Conservation (phyloP, 2,329 filamentous ascomycete species). For the Aspergillus latus region DNA sequence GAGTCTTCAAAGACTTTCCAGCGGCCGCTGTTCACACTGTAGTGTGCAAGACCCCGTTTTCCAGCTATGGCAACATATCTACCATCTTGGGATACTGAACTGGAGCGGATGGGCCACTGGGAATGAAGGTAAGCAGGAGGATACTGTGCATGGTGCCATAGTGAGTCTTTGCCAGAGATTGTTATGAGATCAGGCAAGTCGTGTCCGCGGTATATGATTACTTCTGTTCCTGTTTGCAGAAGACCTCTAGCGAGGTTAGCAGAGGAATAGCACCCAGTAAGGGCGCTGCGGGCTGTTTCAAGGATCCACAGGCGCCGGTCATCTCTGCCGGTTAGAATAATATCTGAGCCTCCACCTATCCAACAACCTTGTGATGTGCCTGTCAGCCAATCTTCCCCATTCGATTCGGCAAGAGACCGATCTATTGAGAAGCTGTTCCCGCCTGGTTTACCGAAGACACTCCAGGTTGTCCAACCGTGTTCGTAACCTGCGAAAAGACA, state of each 20-base stretch:
- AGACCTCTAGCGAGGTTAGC: conserved; percentile 88
- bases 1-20: conserved; percentile 93
- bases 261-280: conserved; percentile 85
- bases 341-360: conserved; percentile 83
- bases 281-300: conserved; percentile 92
- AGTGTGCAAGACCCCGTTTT: conserved; percentile 85
- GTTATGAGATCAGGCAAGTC: conserved; percentile 87
- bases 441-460: conserved; percentile 89
- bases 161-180: conserved; percentile 83
- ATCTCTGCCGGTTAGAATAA: conserved; percentile 69
- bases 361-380: conserved; percentile 77
- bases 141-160: conserved; percentile 93
- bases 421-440: conserved; percentile 80
- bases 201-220: conserved; percentile 92
- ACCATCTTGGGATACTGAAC: conserved; percentile 86
- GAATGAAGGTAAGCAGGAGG: conserved; percentile 81
- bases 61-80: conserved; percentile 97
- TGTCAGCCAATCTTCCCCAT: conserved; percentile 80
- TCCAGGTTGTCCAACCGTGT: conserved; percentile 93
- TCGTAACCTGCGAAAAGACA: conserved; percentile 93
- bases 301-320: conserved; percentile 82
- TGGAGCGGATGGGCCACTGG: conserved; percentile 89
- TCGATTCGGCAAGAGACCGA: conserved; percentile 60
- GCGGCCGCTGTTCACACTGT: conserved; percentile 87
- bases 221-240: conserved; percentile 79